phyloP scores from a whole-genome alignment of 306 rosid species.

The Cucurbita maxima region DNA sequence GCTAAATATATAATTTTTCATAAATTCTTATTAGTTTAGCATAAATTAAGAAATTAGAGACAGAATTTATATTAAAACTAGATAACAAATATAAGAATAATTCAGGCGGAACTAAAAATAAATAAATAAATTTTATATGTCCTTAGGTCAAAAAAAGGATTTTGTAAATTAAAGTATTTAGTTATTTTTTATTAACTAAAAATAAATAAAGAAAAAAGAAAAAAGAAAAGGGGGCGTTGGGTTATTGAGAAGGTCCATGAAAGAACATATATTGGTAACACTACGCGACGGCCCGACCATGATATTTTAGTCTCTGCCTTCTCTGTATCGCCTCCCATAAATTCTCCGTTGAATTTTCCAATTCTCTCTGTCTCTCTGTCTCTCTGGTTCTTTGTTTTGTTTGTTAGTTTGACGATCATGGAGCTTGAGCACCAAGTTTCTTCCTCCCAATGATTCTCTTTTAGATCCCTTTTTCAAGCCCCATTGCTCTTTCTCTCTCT shows the following conservation, averaged over 20 bases:
- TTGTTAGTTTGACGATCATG: background rate
- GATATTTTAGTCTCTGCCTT: conserved; percentile 13
- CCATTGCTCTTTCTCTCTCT: background rate
- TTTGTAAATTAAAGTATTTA: too few species aligned
- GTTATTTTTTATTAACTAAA: too few species aligned
- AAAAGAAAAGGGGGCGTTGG: background rate
- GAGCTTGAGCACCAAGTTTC: conserved; percentile 29
- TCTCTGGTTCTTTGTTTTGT: background rate
- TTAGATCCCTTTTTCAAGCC: conserved; percentile 47
- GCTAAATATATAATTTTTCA: too few species aligned
- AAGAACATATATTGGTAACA: conserved; percentile 28
- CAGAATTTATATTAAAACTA: too few species aligned
- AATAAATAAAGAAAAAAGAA: background rate
- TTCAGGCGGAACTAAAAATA: too few species aligned
- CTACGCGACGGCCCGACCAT: conserved; percentile 88
- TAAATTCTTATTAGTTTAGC: too few species aligned
- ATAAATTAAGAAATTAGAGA: too few species aligned
- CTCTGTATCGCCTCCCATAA: background rate
- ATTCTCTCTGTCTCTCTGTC: background rate
- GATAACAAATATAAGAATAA: too few species aligned
- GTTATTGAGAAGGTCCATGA: background rate
- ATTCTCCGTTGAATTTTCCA: background rate
- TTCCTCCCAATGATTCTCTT: conserved; percentile 54
- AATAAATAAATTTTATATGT: too few species aligned
- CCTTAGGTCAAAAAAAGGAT: too few species aligned